Conservation (phyloP, 345 rosid species). For the Stellera chamaejasme region DNA sequence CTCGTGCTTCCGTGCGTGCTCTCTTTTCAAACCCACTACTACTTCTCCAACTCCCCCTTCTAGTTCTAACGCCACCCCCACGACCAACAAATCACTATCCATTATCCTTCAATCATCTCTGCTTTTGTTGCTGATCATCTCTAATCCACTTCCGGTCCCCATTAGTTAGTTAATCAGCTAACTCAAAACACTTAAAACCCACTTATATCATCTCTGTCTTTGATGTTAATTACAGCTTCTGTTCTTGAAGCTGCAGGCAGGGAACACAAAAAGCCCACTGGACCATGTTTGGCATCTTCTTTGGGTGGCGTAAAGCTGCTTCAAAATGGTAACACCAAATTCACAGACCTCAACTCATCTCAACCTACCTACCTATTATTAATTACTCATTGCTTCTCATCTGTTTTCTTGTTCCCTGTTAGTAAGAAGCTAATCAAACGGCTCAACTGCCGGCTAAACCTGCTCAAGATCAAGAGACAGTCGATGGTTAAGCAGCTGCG, state of each 20-base stretch:
- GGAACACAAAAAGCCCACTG: not conserved
- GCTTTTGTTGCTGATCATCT: slow-evolving; percentile 12
- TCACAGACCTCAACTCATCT: not conserved
- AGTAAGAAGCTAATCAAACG: slow-evolving; percentile 55
- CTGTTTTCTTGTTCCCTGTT: slow-evolving; percentile 10
- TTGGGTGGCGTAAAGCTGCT: slow-evolving; percentile 85
- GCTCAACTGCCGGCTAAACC: slow-evolving; percentile 53
- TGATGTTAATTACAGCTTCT: not conserved
- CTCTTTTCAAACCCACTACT: slow-evolving; percentile 35
- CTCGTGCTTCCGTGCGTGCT: not conserved
- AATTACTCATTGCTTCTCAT: not conserved
- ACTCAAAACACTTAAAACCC: not conserved
- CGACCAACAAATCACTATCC: slow-evolving; percentile 12
- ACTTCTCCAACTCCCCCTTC: slow-evolving; percentile 20
- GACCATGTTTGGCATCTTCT: slow-evolving; percentile 58
- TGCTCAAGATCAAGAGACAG: slow-evolving; percentile 56
- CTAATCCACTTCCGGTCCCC: slow-evolving; percentile 1
- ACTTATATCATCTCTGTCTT: not conserved
- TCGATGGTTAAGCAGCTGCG: slow-evolving; percentile 56
- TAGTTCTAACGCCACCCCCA: slow-evolving; percentile 20
- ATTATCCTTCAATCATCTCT: not conserved
- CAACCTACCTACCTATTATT: too few species aligned
- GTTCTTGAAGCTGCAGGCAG: slow-evolving; percentile 1
- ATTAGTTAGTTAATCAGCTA: not conserved
- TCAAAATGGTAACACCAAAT: slow-evolving; percentile 46